Percentiles rank a stretch among this genome's conserved stretches.
These are phyloP conservation scores for Malus orientalis DNA, from an alignment of 306 rosid genomes.

Conservation along the genomic window DNA sequence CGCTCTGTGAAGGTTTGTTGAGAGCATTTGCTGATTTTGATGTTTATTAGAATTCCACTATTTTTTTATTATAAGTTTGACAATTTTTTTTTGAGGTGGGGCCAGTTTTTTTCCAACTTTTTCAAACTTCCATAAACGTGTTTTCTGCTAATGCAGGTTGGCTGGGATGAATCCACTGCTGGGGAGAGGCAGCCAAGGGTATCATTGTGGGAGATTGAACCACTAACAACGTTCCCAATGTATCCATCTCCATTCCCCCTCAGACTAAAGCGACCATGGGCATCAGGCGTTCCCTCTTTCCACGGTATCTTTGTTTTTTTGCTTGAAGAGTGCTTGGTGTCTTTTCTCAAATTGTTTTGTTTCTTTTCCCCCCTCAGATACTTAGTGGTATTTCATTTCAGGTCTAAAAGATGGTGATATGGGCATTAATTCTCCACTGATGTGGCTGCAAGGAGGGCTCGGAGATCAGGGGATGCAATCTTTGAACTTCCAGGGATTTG, in stretches of 20 bases:
- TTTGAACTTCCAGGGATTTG: constrained; percentile 67
- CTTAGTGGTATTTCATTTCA: constrained; percentile 18
- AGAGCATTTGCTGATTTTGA: constrained; percentile 13
- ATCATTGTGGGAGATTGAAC: constrained; percentile 88
- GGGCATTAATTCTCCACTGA: constrained; percentile 54
- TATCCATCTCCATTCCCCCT: constrained; percentile 86
- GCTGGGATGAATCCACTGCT: constrained; percentile 86
- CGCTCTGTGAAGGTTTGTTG: constrained; percentile 71
- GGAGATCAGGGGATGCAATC: constrained; percentile 71
- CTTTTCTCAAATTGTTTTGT: background rate
- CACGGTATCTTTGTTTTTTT: constrained; percentile 44
- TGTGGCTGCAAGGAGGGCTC: constrained; percentile 66
- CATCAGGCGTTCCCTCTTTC: constrained; percentile 67
- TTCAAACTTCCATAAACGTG: background rate
- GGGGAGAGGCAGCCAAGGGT: constrained; percentile 94
- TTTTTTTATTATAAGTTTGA: background rate
- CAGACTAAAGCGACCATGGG: constrained; percentile 83
- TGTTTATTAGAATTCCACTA: background rate
- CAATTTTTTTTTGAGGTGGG: background rate
- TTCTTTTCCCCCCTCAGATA: background rate
- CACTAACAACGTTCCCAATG: constrained; percentile 87
- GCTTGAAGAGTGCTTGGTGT: background rate
- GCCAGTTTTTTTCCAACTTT: background rate
- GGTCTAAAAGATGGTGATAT: constrained; percentile 75
- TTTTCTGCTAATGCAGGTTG: constrained; percentile 22